phyloP scores from a whole-genome alignment of 345 rosid species.

The Zanthoxylum bungeanum region DNA sequence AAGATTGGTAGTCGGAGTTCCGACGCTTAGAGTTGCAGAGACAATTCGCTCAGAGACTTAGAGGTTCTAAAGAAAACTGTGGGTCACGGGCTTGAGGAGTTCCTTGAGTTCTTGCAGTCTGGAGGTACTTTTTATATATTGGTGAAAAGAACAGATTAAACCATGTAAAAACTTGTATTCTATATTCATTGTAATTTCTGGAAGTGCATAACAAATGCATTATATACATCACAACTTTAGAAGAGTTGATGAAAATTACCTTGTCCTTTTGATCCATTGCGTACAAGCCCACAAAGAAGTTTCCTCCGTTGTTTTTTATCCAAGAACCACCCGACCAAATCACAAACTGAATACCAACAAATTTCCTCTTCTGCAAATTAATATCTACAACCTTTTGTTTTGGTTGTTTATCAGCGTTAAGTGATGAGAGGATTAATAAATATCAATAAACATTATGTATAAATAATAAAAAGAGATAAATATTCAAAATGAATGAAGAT shows the following conservation, averaged over 20 bases:
- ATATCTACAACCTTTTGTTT: slow-evolving; percentile 39
- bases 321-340: slow-evolving; percentile 56
- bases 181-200: neutral
- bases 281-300: slow-evolving; percentile 39
- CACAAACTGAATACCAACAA: slow-evolving; percentile 55
- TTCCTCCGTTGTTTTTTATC: slow-evolving; percentile 50
- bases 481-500: neutral
- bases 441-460: slow-evolving; percentile 2
- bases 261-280: slow-evolving; percentile 29
- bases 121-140: too few relatives aligned
- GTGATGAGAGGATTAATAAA: neutral
- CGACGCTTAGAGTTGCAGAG: too few relatives aligned
- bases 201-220: neutral
- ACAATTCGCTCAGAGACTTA: too few relatives aligned
- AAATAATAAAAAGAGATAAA: too few relatives aligned
- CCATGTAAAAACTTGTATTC: neutral
- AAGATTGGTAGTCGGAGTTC: too few relatives aligned
- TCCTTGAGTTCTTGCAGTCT: too few relatives aligned
- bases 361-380: slow-evolving; percentile 43
- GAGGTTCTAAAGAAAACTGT: too few relatives aligned
- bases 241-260: slow-evolving; percentile 24
- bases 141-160: neutral
- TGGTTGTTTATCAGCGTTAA: neutral
- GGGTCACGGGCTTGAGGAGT: too few relatives aligned
- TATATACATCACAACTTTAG: neutral